These are phyloP conservation scores for Monilinia fructicola DNA, from an alignment of 2,329 filamentous ascomycete genomes.

Conservation along the genomic window DNA sequence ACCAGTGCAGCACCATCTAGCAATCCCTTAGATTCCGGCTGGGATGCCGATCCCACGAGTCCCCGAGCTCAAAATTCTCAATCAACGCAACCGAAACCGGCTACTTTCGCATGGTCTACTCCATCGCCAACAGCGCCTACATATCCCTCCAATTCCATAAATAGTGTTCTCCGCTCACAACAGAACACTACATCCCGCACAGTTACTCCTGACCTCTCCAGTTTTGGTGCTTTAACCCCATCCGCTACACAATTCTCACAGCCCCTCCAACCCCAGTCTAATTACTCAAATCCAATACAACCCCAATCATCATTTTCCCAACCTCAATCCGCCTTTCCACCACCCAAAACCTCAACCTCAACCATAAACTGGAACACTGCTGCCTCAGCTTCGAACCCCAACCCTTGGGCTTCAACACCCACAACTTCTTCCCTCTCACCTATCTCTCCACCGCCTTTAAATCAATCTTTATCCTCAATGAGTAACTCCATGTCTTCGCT, in stretches of 20 bases:
- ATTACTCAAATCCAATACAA: conserved; percentile 14
- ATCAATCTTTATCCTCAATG: conserved; percentile 39
- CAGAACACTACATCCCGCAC: conserved; percentile 48
- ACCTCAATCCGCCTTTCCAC: conserved; percentile 23
- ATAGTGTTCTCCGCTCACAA: conserved; percentile 35
- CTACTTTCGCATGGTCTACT: conserved; percentile 65
- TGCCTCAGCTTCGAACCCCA: conserved; percentile 43
- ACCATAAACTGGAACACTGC: conserved; percentile 53
- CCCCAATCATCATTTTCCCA: conserved; percentile 22
- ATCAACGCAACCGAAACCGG: conserved; percentile 43
- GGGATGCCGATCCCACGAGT: conserved; percentile 48
- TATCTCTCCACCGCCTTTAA: conserved; percentile 3
- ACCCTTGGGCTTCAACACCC: conserved; percentile 48
- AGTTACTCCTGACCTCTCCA: conserved; percentile 58
- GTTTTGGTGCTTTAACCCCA: conserved; percentile 57
- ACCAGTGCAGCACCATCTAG: conserved; percentile 39
- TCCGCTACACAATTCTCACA: conserved; percentile 63
- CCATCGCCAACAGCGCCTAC: conserved; percentile 47
- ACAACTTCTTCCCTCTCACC: conserved; percentile 31
- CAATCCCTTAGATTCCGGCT: conserved; percentile 50
- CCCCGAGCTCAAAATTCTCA: conserved; percentile 42
- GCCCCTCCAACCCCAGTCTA: conserved; percentile 43
- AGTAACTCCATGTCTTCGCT: conserved; percentile 50
- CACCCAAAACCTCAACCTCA: conserved; percentile 30
- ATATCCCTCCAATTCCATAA: conserved; percentile 20